A percentile compares a stretch with the other conserved stretches of the same genome.
These are phyloP conservation scores for Populus nigra DNA, from an alignment of 345 rosid species.

Conservation along the genomic window DNA sequence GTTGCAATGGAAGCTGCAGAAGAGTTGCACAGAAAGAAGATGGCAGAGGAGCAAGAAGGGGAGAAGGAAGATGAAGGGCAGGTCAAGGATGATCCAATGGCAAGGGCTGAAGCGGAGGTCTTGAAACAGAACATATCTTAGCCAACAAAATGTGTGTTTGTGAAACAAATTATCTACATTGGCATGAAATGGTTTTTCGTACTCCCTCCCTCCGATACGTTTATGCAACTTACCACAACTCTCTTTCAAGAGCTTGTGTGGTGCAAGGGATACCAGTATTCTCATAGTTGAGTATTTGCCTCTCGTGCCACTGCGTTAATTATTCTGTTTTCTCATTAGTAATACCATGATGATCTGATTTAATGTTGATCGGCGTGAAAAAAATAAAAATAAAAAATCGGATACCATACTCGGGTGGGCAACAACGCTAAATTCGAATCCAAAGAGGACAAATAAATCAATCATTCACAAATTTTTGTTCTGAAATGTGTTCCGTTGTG, in stretches of 20 bases:
- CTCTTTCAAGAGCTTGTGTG: too few species aligned
- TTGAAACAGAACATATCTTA: constrained; percentile 32
- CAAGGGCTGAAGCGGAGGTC: constrained; percentile 66
- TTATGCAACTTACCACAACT: neutral
- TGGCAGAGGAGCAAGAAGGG: constrained; percentile 78
- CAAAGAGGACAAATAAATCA: too few species aligned
- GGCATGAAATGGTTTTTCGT: neutral
- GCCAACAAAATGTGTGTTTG: neutral
- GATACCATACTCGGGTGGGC: too few species aligned
- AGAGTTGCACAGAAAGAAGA: constrained; percentile 82
- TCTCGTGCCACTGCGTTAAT: neutral
- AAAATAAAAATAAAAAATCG: too few species aligned
- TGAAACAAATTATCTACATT: neutral
- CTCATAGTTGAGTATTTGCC: neutral
- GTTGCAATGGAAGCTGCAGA: constrained; percentile 89
- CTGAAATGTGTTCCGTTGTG: too few species aligned
- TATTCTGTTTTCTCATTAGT: neutral
- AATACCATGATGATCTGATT: neutral
- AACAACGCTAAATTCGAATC: too few species aligned
- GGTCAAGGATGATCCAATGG: constrained; percentile 76
- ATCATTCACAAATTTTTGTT: too few species aligned
- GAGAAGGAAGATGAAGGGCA: constrained; percentile 81
- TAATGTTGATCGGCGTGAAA: too few species aligned
- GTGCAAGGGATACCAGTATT: neutral
- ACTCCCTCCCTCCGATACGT: neutral